Percentiles rank a stretch among this genome's conserved stretches.
Conservation (phyloP, 208 protist species). For the Trypanosoma theileri region DNA sequence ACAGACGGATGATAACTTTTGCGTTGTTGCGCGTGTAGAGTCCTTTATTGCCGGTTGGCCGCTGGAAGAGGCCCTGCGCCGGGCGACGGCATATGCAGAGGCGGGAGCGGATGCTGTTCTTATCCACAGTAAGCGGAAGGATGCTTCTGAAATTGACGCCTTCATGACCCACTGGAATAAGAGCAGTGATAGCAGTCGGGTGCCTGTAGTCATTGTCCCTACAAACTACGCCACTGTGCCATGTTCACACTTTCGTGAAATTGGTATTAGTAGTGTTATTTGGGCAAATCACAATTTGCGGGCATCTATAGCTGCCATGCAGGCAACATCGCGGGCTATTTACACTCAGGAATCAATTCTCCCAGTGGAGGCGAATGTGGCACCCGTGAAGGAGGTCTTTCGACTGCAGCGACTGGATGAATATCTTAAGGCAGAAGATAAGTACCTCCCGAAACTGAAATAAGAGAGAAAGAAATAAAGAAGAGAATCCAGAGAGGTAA, state of each 20-base stretch:
- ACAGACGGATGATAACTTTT: conserved; percentile 62
- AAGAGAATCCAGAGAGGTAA: background rate
- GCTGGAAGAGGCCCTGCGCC: conserved; percentile 63
- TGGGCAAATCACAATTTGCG: conserved; percentile 82
- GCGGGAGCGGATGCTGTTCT: conserved; percentile 76
- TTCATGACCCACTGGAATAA: conserved; percentile 75
- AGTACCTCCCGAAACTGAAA: conserved; percentile 50
- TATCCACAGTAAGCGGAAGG: conserved; percentile 69
- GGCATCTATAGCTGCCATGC: conserved; percentile 52
- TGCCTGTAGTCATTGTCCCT: conserved; percentile 78
- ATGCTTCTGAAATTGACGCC: conserved; percentile 56
- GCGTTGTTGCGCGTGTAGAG: conserved; percentile 77
- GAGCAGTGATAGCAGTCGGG: background rate
- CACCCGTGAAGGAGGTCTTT: conserved; percentile 74
- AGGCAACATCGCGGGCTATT: conserved; percentile 54
- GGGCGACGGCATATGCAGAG: conserved; percentile 63
- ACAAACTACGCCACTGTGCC: conserved; percentile 74
- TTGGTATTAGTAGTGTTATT: conserved; percentile 63
- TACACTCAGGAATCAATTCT: conserved; percentile 55
- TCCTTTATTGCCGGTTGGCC: conserved; percentile 86
- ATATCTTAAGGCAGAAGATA: conserved; percentile 52
- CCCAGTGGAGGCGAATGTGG: conserved; percentile 45
- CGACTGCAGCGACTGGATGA: conserved; percentile 60
- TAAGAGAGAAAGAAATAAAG: background rate
- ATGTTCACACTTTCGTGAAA: conserved; percentile 45